Percentiles rank a stretch among this genome's conserved stretches.
Evolutionary conservation across 768 basidiomycete genomes (phyloP).

Genomic region (Psilocybe tampanensis): DNA sequence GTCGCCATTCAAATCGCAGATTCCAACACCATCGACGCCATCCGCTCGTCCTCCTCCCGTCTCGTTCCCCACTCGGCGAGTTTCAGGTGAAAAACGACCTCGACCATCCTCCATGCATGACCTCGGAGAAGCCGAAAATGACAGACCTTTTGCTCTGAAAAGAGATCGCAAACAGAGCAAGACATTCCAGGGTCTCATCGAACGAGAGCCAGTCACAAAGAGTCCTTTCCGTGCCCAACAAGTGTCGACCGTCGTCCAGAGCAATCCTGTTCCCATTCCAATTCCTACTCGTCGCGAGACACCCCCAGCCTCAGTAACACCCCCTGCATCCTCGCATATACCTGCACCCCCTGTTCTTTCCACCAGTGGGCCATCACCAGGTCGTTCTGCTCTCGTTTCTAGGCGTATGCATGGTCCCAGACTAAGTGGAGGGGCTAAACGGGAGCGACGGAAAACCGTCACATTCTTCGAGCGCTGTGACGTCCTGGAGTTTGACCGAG

Average conservation of each 20-base stretch:
- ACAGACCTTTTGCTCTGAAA: slow-evolving; percentile 70
- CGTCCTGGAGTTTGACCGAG: slow-evolving; percentile 78
- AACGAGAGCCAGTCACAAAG: slow-evolving; percentile 80
- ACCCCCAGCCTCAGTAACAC: slow-evolving; percentile 19
- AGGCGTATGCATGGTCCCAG: slow-evolving; percentile 80
- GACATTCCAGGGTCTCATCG: slow-evolving; percentile 69
- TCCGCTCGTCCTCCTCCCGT: slow-evolving; percentile 32
- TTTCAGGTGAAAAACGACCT: slow-evolving; percentile 79
- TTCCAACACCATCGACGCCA: slow-evolving; percentile 52
- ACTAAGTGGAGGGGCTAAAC: slow-evolving; percentile 47
- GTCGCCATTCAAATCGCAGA: slow-evolving; percentile 80
- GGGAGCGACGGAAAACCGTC: slow-evolving; percentile 74
- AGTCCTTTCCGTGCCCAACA: slow-evolving; percentile 67
- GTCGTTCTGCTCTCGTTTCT: slow-evolving; percentile 69
- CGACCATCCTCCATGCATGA: slow-evolving; percentile 73
- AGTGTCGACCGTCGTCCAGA: slow-evolving; percentile 23
- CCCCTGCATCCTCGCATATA: slow-evolving; percentile 23
- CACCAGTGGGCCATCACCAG: slow-evolving; percentile 46
- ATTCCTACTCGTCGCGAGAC: slow-evolving; percentile 21
- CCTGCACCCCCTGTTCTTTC: slow-evolving; percentile 18
- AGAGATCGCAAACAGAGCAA: slow-evolving; percentile 76
- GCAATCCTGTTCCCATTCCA: slow-evolving; percentile 29
- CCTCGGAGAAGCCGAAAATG: slow-evolving; percentile 68
- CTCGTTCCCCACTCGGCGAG: slow-evolving; percentile 46
- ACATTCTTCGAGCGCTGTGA: slow-evolving; percentile 81